Evolutionary conservation across 2,329 filamentous ascomycete species (phyloP).

Genomic region (Sarocladium oryzae): DNA sequence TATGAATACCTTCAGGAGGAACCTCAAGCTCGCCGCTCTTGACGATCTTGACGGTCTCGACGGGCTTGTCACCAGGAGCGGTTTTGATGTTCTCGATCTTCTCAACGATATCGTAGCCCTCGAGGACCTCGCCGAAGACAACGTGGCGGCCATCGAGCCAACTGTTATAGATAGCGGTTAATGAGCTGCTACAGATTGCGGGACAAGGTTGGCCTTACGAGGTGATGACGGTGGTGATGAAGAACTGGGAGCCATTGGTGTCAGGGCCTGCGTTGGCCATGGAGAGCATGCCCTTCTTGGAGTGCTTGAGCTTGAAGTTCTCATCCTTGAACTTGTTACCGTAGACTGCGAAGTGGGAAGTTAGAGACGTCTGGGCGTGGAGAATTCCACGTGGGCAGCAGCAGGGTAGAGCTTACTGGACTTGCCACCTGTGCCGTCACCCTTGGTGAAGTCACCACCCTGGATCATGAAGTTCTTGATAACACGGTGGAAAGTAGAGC

Average conservation of each 20-base stretch:
- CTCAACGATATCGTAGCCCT: constrained; percentile 75
- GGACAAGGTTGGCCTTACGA: constrained; percentile 43
- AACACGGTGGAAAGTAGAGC: constrained; percentile 80
- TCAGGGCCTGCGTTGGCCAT: constrained; percentile 83
- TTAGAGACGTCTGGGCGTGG: not conserved
- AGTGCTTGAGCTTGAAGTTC: constrained; percentile 95
- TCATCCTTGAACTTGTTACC: constrained; percentile 78
- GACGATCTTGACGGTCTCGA: constrained; percentile 63
- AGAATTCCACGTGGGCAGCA: not conserved
- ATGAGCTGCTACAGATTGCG: not conserved
- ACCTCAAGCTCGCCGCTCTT: constrained; percentile 82
- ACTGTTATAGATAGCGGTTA: constrained; percentile 28
- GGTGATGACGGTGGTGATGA: constrained; percentile 80
- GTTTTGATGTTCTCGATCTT: constrained; percentile 71
- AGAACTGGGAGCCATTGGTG: constrained; percentile 86
- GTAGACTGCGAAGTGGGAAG: constrained; percentile 51
- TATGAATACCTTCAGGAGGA: constrained; percentile 86
- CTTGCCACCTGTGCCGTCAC: constrained; percentile 78
- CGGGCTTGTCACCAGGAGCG: constrained; percentile 60
- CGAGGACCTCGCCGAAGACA: constrained; percentile 82
- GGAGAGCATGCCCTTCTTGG: constrained; percentile 74
- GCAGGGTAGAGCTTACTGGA: constrained; percentile 53
- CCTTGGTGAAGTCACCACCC: constrained; percentile 80
- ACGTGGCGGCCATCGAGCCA: constrained; percentile 83
- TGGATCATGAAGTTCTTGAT: constrained; percentile 92